phyloP scores from a whole-genome alignment of 2,329 filamentous ascomycete genomes.

The Aspergillus caelatus region DNA sequence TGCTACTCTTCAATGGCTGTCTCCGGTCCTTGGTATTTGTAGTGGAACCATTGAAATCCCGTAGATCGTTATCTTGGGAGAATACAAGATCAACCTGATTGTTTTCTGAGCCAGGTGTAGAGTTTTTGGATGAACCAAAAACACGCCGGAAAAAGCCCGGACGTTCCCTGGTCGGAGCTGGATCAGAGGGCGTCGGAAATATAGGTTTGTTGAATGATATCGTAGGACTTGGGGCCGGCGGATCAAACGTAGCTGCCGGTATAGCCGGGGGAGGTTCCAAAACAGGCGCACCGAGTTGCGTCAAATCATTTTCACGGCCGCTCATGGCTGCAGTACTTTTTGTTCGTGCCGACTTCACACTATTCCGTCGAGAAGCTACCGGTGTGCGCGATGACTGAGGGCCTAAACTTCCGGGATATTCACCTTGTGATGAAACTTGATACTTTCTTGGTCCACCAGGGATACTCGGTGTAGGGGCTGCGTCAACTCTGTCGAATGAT shows the following conservation, averaged over 20 bases:
- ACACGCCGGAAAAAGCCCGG: conserved; percentile 92
- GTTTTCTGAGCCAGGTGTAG: conserved; percentile 27
- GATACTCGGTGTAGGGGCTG: conserved; percentile 82
- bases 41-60: conserved; percentile 22
- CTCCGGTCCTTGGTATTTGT: conserved; percentile 28
- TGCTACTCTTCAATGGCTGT: conserved; percentile 30
- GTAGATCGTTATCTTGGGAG: conserved; percentile 28
- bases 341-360: conserved; percentile 46
- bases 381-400: conserved; percentile 33
- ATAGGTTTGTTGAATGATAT: conserved; percentile 55
- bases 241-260: conserved; percentile 50
- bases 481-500: conserved; percentile 64
- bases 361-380: conserved; percentile 44
- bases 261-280: conserved; percentile 44
- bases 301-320: conserved; percentile 34
- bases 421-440: conserved; percentile 46
- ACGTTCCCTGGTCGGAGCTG: conserved; percentile 63
- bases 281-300: conserved; percentile 27
- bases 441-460: conserved; percentile 73
- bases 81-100: conserved; percentile 24
- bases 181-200: conserved; percentile 43
- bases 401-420: conserved; percentile 28
- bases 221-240: conserved; percentile 56
- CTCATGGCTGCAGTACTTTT: conserved; percentile 40
- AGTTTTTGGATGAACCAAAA: conserved; percentile 73